Evolutionary conservation across 495 filamentous ascomycete genomes (phyloP).

Genomic region (Xylaria cubensis): DNA sequence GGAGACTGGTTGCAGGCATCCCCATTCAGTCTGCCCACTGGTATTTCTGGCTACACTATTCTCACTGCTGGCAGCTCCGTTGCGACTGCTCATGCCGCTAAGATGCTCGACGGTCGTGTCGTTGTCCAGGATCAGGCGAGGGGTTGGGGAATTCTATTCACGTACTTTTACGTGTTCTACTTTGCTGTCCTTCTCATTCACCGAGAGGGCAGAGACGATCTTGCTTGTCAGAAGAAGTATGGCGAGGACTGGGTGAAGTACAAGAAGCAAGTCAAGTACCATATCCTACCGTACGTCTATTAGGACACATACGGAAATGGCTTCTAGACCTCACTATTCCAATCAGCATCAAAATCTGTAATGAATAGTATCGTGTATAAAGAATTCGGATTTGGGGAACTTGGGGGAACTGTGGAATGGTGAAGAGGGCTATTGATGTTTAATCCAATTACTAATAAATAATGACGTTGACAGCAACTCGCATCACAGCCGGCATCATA

Average conservation of each 20-base stretch:
- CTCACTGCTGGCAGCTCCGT: conserved; percentile 56
- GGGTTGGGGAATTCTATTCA: conserved; percentile 85
- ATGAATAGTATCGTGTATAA: neutral
- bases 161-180: conserved; percentile 95
- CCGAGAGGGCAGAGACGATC: conserved; percentile 88
- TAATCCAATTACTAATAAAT: conserved; percentile 2
- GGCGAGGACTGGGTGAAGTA: conserved; percentile 94
- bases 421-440: neutral
- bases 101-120: conserved; percentile 63
- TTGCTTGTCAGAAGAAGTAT: conserved; percentile 92
- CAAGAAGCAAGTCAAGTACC: conserved; percentile 78
- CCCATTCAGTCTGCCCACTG: conserved; percentile 91
- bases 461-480: neutral
- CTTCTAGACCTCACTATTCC: neutral
- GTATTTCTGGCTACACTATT: conserved; percentile 78
- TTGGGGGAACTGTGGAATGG: neutral
- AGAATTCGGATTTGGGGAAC: neutral
- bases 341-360: neutral
- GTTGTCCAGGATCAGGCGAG: conserved; percentile 73
- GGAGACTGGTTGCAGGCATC: conserved; percentile 96
- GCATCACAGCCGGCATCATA: neutral
- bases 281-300: conserved; percentile 92
- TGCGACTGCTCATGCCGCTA: conserved; percentile 50
- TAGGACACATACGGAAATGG: conserved; percentile 44
- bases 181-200: conserved; percentile 90